These are phyloP conservation scores for Botryotinia convoluta DNA, from an alignment of 2,329 filamentous ascomycete species.

Conservation along the genomic window DNA sequence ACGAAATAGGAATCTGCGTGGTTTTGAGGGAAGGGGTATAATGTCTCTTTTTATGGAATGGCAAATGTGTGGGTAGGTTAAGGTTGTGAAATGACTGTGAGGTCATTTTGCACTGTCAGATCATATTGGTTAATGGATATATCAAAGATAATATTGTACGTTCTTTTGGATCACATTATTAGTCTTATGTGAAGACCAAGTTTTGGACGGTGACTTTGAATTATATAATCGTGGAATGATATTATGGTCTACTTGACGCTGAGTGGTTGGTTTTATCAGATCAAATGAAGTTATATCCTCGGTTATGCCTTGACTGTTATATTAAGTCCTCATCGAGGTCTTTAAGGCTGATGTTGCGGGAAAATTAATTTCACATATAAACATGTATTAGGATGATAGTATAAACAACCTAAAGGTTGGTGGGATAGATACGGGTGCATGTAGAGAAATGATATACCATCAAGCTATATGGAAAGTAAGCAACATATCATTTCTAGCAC, in stretches of 20 bases:
- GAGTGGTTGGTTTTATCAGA: not conserved
- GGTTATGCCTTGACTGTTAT: too few relatives aligned
- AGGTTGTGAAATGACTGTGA: not conserved
- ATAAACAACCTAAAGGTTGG: fast-evolving
- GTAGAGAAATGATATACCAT: not conserved
- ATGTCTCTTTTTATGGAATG: not conserved
- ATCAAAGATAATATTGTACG: not conserved
- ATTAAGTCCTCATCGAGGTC: too few relatives aligned
- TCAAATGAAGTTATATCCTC: fast-evolving
- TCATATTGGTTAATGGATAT: not conserved
- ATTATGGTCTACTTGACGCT: too few relatives aligned
- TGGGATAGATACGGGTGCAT: fast-evolving
- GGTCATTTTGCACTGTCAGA: not conserved
- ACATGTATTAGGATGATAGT: fast-evolving
- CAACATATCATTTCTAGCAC: not conserved
- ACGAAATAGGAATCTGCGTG: not conserved
- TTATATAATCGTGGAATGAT: not conserved
- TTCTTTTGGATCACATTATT: not conserved
- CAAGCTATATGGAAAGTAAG: not conserved
- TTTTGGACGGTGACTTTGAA: fast-evolving
- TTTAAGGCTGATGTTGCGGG: too few relatives aligned
- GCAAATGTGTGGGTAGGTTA: not conserved
- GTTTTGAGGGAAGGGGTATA: not conserved
- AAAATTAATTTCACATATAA: too few relatives aligned
- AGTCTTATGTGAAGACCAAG: not conserved